These are phyloP conservation scores for Scenedesmus sp. DNA, from an alignment of 163 green algal genomes.

Conservation along the genomic window DNA sequence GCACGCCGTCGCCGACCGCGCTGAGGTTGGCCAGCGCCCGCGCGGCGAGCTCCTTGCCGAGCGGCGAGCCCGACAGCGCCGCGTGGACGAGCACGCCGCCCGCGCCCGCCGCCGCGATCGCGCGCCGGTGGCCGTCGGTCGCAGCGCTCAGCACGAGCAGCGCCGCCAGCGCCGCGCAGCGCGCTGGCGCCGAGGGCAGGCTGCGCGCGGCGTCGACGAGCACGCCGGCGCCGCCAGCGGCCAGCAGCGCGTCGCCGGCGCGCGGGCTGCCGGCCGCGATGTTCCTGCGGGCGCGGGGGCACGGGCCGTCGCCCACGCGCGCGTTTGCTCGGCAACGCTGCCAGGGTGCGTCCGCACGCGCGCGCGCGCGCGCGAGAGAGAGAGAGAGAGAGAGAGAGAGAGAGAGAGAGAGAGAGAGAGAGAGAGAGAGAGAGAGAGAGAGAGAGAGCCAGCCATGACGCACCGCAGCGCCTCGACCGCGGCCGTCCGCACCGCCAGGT, in stretches of 20 bases:
- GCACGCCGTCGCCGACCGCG: not conserved
- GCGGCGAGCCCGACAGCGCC: slow-evolving; percentile 33
- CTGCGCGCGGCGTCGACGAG: slow-evolving; percentile 30
- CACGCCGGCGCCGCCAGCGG: slow-evolving; percentile 4
- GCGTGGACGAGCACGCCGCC: slow-evolving; percentile 41
- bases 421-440: too few species aligned
- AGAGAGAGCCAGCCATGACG: not conserved
- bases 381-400: too few species aligned
- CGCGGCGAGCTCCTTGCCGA: slow-evolving; percentile 31
- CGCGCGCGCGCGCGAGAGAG: not conserved
- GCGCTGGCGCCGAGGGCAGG: slow-evolving; percentile 18
- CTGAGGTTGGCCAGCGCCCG: slow-evolving; percentile 34
- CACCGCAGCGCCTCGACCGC: slow-evolving; percentile 33
- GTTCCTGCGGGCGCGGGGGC: slow-evolving; percentile 16
- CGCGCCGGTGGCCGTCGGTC: slow-evolving; percentile 16
- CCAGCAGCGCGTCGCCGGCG: slow-evolving; percentile 1
- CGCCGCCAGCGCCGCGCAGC: slow-evolving; percentile 29
- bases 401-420: too few species aligned
- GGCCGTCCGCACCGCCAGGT: slow-evolving; percentile 18
- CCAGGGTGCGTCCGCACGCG: not conserved
- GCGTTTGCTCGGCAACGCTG: not conserved
- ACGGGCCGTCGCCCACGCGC: not conserved
- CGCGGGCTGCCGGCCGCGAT: slow-evolving; percentile 25
- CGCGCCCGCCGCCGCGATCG: slow-evolving; percentile 19
- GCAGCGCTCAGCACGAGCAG: slow-evolving; percentile 39